Percentiles rank a stretch among this genome's conserved stretches.
phyloP scores from a whole-genome alignment of 2,329 filamentous ascomycete genomes.

The Penicillium sp. region DNA sequence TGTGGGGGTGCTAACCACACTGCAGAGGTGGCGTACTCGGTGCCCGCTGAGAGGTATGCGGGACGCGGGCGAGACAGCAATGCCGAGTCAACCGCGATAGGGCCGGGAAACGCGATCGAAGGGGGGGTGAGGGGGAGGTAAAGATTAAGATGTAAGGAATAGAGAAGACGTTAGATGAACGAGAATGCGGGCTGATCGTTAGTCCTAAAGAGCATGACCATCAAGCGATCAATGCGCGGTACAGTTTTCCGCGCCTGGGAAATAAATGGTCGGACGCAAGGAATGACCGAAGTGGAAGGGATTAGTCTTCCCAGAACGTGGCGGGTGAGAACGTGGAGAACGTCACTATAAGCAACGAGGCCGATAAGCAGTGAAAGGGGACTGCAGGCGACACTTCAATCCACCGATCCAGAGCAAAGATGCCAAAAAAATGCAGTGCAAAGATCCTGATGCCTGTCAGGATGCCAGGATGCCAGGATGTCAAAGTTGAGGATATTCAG shows the following conservation, averaged over 20 bases:
- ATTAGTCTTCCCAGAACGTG: slow-evolving; percentile 1
- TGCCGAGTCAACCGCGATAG: slow-evolving; percentile 15
- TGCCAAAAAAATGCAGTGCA: too few species aligned
- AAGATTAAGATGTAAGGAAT: neutral
- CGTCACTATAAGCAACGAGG: neutral
- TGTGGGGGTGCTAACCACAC: slow-evolving; percentile 8
- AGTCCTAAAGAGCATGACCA: neutral
- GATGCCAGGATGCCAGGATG: too few species aligned
- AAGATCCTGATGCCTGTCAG: too few species aligned
- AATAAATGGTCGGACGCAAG: neutral
- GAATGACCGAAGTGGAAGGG: neutral
- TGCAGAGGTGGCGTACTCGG: slow-evolving; percentile 9
- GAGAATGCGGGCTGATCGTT: neutral
- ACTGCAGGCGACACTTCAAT: neutral
- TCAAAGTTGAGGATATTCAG: too few species aligned
- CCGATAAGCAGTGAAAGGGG: neutral
- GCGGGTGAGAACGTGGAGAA: slow-evolving; percentile 3
- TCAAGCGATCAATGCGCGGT: slow-evolving; percentile 1
- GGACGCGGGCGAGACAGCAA: slow-evolving; percentile 17
- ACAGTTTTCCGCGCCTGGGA: neutral
- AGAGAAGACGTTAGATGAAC: neutral
- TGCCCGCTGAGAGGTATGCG: slow-evolving; percentile 3
- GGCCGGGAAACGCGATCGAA: slow-evolving; percentile 2
- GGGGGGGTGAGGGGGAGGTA: neutral
- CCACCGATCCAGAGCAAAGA: neutral